Base-by-base conservation (phyloP, 441 rosid genomes). In the Gossypium gossypioides region DNA sequence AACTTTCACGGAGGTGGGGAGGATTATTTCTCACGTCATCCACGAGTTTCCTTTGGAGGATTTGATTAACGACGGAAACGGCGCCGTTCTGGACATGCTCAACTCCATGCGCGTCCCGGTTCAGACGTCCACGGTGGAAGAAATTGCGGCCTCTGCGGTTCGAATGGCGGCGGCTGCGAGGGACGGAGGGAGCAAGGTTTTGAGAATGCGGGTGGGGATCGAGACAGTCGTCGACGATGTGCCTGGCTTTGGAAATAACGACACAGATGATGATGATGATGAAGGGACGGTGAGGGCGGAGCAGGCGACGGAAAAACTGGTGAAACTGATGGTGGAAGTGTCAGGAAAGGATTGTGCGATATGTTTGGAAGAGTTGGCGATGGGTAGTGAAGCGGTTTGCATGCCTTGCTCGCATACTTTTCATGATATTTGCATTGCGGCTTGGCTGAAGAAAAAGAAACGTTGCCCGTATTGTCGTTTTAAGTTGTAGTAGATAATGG, bases 401-500 rank as follows among this genome's bases (percentile, higher is more conserved):
- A 72, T 72, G 68, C 72, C 79, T 64, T 76, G 72, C 72, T 46
- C 63, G 40, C 76, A 72, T 76, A 46, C 67, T 5, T 72, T 76
- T 57, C 72, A 72, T 25, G 1, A 24, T 54, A 34, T 3, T 8
- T 75, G 75, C 51, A 62, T 70, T 34, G 18, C 6, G 54, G 27
- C 19, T 12, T 71, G 75, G 66, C 65, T 71, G 25, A 12, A 8
- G 13, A 64, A 9, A 18, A 2, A 13, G 16, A 40, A 27, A 27
- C 37, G 34, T 1, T 75, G 85, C 83, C 84, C 89, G 73, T 66
- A 0, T 81, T 74, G 40, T 25, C 82, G 56, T 25, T 68, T 68
- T 51, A 12, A 55, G 60, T 55, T 55, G 27, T 21, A 4, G 16
- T 16, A 51, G 22, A 32, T 32, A 32, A 32, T 32, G 34, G 34